These are phyloP conservation scores for Benincasa hispida DNA, from an alignment of 306 rosid genomes.

Conservation along the genomic window DNA sequence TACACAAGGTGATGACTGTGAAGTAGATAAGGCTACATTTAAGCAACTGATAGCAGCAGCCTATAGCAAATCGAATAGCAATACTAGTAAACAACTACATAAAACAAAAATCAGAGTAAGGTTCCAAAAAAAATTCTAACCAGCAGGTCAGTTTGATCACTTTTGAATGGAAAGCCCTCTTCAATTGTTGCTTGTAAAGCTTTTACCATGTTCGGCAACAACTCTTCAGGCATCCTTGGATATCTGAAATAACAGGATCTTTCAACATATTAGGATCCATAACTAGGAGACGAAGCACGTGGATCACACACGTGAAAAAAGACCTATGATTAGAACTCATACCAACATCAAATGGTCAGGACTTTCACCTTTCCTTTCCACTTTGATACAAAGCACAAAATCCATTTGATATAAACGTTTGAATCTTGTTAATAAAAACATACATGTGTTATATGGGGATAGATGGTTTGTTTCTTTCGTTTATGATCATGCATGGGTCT, in stretches of 20 bases:
- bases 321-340: background rate
- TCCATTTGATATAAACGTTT: background rate
- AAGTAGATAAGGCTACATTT: slow-evolving; percentile 51
- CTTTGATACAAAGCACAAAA: background rate
- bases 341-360: background rate
- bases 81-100: slow-evolving; percentile 5
- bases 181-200: slow-evolving; percentile 52
- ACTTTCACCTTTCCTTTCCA: background rate
- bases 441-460: no score
- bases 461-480: no score
- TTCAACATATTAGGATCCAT: background rate
- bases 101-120: background rate
- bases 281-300: background rate
- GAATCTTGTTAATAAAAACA: background rate
- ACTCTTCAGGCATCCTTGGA: slow-evolving; percentile 78
- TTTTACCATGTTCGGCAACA: slow-evolving; percentile 56
- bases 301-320: background rate
- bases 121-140: slow-evolving; percentile 28
- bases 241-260: slow-evolving; percentile 34
- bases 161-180: slow-evolving; percentile 54
- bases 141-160: slow-evolving; percentile 63
- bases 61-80: slow-evolving; percentile 26
- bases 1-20: slow-evolving; percentile 55
- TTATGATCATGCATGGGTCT: no score
- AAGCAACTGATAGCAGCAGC: slow-evolving; percentile 73